Base-by-base conservation (phyloP, 2,329 filamentous ascomycete species). In the Graphiopsis chlorocephala region DNA sequence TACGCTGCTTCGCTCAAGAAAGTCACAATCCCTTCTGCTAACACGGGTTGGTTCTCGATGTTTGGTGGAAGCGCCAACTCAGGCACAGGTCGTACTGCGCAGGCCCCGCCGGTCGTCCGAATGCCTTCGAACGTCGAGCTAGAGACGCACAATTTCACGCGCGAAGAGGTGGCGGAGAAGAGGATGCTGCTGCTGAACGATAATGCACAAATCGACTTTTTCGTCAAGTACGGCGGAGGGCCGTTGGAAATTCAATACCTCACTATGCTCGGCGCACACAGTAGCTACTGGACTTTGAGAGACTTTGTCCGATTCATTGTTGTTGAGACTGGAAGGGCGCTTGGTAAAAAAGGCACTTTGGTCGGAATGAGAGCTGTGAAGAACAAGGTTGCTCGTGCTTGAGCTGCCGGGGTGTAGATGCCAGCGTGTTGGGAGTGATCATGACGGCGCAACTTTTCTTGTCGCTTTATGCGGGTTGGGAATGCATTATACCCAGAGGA, bases 261-360 rank as follows among this genome's bases (percentile, higher is more conserved):
- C 38, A 97, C 96, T 70, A 99, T 99, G 95, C 80, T 99, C 63
- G 91, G 92, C 64, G 95, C 95, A 10, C 95, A 99, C 77, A 93
- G 91, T 64, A 94, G 91, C 75, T 99, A 99, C 77, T 99, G 95
- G 95, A 85, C 87, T 2, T 88, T 90, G 71, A 86, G 83, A 29
- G 95, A 98, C 75, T 93, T 99, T 75, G 88, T 96, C n/a, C 83
- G 93, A 52, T 89, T 98, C 82, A 79, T 98, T 58, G 96, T 96
- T 50, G 83, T 94, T 33, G 95, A 99, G 78, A 88, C 96, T 70
- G 93, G 93, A 3, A 83, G 94, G 68, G 83, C 83, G 69, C 85
- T 87, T 5, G 93, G 94, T 0, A 87, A 85, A 69, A 81, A 84
- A 14, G 83, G 84, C 17, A 85, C 84, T 0, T 72, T 88, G 60